Evolutionary conservation across 2,329 filamentous ascomycete genomes (phyloP).

Genomic region (Ceratocystiopsis minuta): DNA sequence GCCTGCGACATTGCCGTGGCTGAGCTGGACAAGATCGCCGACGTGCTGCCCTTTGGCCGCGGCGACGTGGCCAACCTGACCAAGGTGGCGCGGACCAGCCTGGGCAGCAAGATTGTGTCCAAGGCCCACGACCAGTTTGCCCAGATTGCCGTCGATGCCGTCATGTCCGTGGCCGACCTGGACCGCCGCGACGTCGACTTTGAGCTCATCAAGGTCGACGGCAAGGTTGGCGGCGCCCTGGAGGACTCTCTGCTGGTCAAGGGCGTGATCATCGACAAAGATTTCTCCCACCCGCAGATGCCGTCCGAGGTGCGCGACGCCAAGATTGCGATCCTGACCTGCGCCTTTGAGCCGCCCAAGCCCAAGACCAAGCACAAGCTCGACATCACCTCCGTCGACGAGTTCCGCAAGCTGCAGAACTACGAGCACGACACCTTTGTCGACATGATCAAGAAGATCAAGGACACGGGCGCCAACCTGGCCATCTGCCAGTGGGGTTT

Average conservation of each 20-base stretch:
- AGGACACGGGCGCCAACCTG: constrained; percentile 89
- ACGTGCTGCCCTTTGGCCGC: constrained; percentile 70
- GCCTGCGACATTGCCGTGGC: constrained; percentile 92
- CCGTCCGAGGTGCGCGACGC: constrained; percentile 86
- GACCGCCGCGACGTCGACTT: constrained; percentile 97
- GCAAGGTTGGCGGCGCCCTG: constrained; percentile 85
- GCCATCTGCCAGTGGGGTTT: constrained; percentile 99
- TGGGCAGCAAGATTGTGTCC: constrained; percentile 98
- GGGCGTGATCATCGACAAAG: constrained; percentile 97
- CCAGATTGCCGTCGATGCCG: constrained; percentile 90
- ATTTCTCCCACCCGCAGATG: constrained; percentile 99
- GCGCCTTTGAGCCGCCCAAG: constrained; percentile 96
- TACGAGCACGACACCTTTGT: constrained; percentile 95
- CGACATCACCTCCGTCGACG: constrained; percentile 89
- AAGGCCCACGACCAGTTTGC: constrained; percentile 98
- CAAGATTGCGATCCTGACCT: constrained; percentile 93
- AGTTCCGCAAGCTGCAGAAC: constrained; percentile 93
- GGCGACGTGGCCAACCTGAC: constrained; percentile 70
- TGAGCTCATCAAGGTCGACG: constrained; percentile 97
- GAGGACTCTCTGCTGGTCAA: constrained; percentile 92
- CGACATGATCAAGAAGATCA: constrained; percentile 98
- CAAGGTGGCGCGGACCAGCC: constrained; percentile 86
- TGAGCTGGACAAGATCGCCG: constrained; percentile 83
- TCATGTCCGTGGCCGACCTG: constrained; percentile 87
- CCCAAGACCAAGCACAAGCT: constrained; percentile 99